Evolutionary conservation across 306 rosid species (phyloP), one percentile per base, ranked within the genome.

Genomic region (Inga oerstediana): DNA sequence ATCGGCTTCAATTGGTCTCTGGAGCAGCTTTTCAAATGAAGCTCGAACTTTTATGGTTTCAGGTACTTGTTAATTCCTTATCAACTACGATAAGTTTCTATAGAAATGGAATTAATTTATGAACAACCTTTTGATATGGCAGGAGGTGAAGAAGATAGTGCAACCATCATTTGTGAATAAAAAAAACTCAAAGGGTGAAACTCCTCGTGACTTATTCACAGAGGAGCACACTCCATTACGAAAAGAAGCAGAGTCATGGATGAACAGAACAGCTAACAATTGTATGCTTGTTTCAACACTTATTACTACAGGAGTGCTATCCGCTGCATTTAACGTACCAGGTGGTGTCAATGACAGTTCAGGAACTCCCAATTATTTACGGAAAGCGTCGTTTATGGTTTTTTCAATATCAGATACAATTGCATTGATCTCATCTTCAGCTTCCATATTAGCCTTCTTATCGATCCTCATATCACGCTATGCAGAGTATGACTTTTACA

Each of bases 141-240:
- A 90, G 89, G 90, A 89, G 85, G 90, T 92, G 4, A 72, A 82
- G 73, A 88, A 81, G 76, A 83, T 89, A 34, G 81, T 88, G 72
- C 83, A 14, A 10, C 84, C 87, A 19, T 43, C 56, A 1, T 41
- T 1, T 3, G 54, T 58, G 72, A 86, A 54, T 35, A 27, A 11
- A 83, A 74, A 43, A 79, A 91, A 88, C 41, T 9, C 2, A 0
- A 1, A 83, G 2, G 61, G 14, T 0, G 2, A 66, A 51, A 87
- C 93, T 13, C 88, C 92, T 37, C 41, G 24, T 17, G 82, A 81
- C 27, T 11, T 89, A 72, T 91, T 91, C 46, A 81, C 79, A 6
- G 14, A 0, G 16, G 75, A 85, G 22, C 95, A 91, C 43, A 13
- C 59, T 52, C 30, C 0, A 0, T 44, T 91, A 9, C 39, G 83